Evolutionary conservation across 1,139 yeast genomes (phyloP).

Genomic region (Hyphopichia wangnamkhiaoensis): DNA sequence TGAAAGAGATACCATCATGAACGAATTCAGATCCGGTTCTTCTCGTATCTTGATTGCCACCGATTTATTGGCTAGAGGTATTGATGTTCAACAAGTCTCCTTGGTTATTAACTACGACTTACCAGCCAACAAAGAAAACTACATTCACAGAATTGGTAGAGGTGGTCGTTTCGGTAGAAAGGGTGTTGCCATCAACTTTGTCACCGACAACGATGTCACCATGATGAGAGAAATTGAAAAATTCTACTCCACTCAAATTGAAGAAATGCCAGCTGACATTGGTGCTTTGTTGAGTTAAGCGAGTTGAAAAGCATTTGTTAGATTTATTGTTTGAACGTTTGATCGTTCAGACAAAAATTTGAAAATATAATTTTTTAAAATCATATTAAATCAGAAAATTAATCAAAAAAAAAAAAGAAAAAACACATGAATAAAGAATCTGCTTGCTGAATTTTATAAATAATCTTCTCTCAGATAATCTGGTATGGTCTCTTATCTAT

Average conservation of each 20-base stretch:
- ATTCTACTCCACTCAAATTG: constrained; percentile 97
- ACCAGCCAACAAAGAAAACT: constrained; percentile 97
- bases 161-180: constrained; percentile 99
- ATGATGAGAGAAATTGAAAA: constrained; percentile 97
- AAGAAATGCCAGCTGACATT: constrained; percentile 96
- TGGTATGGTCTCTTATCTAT: too few species aligned
- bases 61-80: constrained; percentile 99
- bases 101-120: constrained; percentile 97
- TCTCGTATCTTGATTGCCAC: constrained; percentile 96
- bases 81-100: constrained; percentile 98
- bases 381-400: too few species aligned
- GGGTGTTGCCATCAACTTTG: constrained; percentile 99
- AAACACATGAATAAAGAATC: too few species aligned
- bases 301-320: not conserved
- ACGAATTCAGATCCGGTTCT: constrained; percentile 97
- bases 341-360: not conserved
- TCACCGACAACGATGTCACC: constrained; percentile 86
- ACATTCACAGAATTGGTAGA: constrained; percentile 99
- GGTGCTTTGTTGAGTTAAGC: constrained; percentile 70
- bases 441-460: too few species aligned
- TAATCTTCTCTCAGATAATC: too few species aligned
- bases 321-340: constrained; percentile 5
- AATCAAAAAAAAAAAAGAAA: not conserved
- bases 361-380: too few species aligned
- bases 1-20: constrained; percentile 98